Base-by-base conservation (phyloP, 192 early-diverging fungal species). In the Coemansia sp. region DNA sequence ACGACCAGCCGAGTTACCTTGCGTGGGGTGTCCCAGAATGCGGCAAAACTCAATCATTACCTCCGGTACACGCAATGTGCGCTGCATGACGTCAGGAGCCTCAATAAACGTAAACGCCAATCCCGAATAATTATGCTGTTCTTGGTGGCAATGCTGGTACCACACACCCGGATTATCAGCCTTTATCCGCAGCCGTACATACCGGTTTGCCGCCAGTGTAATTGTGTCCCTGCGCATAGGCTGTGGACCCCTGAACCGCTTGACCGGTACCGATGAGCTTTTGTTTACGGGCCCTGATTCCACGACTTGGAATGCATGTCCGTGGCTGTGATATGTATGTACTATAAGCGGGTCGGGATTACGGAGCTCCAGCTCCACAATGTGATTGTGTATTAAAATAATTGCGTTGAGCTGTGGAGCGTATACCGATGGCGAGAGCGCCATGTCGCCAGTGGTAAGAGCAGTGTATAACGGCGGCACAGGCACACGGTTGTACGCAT, bases 291-390 rank as follows among this genome's bases (percentile, higher is more conserved):
- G 70, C 3, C 67, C 67, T 10, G 62, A 65, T 41, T 74, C 68
- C 17, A 53, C 61, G 22, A 95, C 79, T 69, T 93, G 90, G 85
- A 95, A 95, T 3, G 65, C 68, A 62, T 94, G 90, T 8, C 92
- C 92, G 80, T 95, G 93, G 19, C 93, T 73, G 77, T 95, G 93
- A 71, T 93, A 77, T 52, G 85, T 67, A 41, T 95, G 94, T 27
- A 73, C 74, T 54, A 88, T 86, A 23, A 68, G 57, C 64, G 89
- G 88, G 19, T 83, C 61, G 67, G 27, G 27, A 6, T 94, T 95
- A 69, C 84, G 85, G 56, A 94, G 82, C 16, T 84, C 73, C 45
- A 94, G 69, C 67, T 93, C 87, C 26, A 90, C 61, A 31, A 85
- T 80, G 5, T 89, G 68, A 60, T 83, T 54, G 64, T 92, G 84